Conservation (phyloP, 2,329 filamentous ascomycete genomes). For the Aaosphaeria arxii region DNA sequence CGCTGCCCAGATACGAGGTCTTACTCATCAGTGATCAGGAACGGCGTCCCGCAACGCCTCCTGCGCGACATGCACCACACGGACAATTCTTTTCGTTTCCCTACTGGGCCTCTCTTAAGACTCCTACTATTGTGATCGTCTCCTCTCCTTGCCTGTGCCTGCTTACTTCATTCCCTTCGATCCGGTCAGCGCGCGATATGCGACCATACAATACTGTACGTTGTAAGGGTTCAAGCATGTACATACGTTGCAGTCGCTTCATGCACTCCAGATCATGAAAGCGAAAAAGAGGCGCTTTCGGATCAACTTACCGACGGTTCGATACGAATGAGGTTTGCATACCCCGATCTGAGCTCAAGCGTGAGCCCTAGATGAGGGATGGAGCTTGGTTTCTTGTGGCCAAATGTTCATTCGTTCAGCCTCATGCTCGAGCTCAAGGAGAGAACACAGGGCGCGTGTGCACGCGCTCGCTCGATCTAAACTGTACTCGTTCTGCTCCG, state of each 20-base stretch:
- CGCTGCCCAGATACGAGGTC: too few species aligned
- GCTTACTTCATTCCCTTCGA: constrained; percentile 9
- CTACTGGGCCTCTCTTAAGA: too few species aligned
- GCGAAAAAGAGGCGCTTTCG: not conserved
- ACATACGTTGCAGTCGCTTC: not conserved
- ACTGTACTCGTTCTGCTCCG: too few species aligned
- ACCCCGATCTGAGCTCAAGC: not conserved
- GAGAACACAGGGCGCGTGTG: too few species aligned
- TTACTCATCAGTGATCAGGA: constrained; percentile 13
- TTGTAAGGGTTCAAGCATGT: too few species aligned
- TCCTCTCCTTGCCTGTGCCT: not conserved
- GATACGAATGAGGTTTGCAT: constrained; percentile 5
- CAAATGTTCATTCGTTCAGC: too few species aligned
- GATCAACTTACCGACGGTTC: constrained; percentile 4
- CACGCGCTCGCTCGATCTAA: too few species aligned
- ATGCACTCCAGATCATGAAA: constrained; percentile 9
- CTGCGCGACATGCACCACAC: constrained; percentile 21
- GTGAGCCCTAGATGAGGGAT: too few species aligned
- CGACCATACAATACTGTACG: not conserved
- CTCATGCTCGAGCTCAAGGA: too few species aligned
- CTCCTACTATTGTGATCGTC: too few species aligned
- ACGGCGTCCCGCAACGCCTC: constrained; percentile 23
- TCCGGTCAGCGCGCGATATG: constrained; percentile 13
- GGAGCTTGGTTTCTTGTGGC: too few species aligned
- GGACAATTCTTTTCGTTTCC: constrained; percentile 14